Evolutionary conservation across 1,284 basidiomycete genomes (phyloP), one percentile per base, ranked within the genome.

Genomic region (Ustanciosporium gigantosporum): DNA sequence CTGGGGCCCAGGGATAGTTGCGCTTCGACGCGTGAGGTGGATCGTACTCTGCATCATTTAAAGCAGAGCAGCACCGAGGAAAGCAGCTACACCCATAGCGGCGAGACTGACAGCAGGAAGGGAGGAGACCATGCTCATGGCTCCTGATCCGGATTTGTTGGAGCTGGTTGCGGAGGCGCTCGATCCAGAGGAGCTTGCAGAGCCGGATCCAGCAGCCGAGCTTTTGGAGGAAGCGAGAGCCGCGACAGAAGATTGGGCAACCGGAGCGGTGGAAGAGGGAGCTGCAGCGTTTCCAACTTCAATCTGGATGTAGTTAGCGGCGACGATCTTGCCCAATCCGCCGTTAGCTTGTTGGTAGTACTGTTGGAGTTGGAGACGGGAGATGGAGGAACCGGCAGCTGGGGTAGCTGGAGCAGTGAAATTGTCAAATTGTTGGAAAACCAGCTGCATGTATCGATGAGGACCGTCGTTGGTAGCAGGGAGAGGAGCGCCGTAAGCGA

Each of bases 381-480:
- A 41, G 31, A 60, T 53, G 19, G 44, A 9, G n/a, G 56, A 42
- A 25, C 41, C 38, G 40, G 62, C 47, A 36, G 49, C 51, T 21
- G 52, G 50, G 27, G 43, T 37, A 23, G 49, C 31, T 27, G 67
- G 67, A 3, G 67, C 58, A 22, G 48, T 53, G 29, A 69, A 69
- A 55, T 53, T 56, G 49, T 53, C 51, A 22, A 51, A 58, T 41
- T 69, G 67, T 48, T 64, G 48, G 52, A 61, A 55, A 45, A 69
- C 64, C 44, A 69, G 65, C 52, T 62, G 59, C 53, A 69, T 59
- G 62, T 69, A 69, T 19, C 67, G 51, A 51, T 69, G 67, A 8
- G 67, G 62, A 23, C 59, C 59, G 36, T 66, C 64, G 41, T 62
- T 58, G 41, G 46, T 56, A 11, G 48, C 57, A 19, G 62, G 62